Evolutionary conservation across 2,329 filamentous ascomycete species (phyloP), one percentile per base, ranked within the genome.

Genomic region (Diaporthe caulivora): DNA sequence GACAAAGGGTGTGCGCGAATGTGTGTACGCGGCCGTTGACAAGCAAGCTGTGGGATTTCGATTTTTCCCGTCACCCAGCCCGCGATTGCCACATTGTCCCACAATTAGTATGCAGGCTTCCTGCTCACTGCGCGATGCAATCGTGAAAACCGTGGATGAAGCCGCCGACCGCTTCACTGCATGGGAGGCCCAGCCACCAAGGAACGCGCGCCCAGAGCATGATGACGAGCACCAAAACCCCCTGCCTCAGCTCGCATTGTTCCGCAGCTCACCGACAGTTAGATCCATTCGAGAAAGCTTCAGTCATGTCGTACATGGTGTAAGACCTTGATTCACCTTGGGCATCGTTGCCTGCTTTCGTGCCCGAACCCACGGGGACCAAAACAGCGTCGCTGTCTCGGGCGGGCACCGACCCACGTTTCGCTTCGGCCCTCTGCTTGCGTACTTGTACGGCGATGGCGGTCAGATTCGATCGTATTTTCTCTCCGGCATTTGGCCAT

Each of bases 341-440:
- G 60, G 65, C 71, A 70, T 71, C 60, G 60, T 44, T 71, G 47
- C 54, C 40, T 68, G 65, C 49, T 62, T 49, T 75, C 64, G 67
- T 71, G 73, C 73, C 73, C 73, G 67, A 75, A 75, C 71, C 73
- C 71, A 73, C 73, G 73, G 70, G 60, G 62, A 68, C 51, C 69
- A 51, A 15, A 40, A 53, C 26, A 24, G 51, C 51, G 49, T 55
- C 44, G 31, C 29, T 73, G 73, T 75, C 73, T 75, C 73, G 73
- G 73, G 53, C 73, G 70, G 72, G 71, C 71, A 69, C 73, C 73
- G 71, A 67, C 73, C 71, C 73, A 75, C 73, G 73, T 73, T 75
- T 75, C 58, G 71, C 70, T 57, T 71, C 73, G 73, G 73, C 65
- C 71, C 47, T 70, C 42, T 70, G 72, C 71, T 62, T 62, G 69